These are phyloP conservation scores for Verticillium klebahnii DNA, from an alignment of 2,329 filamentous ascomycete species.

Conservation along the genomic window DNA sequence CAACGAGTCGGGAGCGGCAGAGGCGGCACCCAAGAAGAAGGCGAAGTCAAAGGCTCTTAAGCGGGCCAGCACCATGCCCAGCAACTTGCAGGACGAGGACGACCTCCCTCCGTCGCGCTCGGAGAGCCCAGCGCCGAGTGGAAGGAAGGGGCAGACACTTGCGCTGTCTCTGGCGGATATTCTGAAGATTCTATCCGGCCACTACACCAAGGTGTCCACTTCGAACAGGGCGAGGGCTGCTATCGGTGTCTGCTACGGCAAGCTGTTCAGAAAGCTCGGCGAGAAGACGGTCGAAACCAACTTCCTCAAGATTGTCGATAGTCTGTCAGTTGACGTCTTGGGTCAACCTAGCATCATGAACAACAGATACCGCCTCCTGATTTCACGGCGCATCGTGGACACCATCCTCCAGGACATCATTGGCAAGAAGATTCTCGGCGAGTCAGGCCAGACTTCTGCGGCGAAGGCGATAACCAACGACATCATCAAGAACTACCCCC, in stretches of 20 bases:
- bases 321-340: constrained; percentile 75
- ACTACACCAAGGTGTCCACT: constrained; percentile 75
- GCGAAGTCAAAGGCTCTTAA: constrained; percentile 56
- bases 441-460: constrained; percentile 81
- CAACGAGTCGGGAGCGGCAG: constrained; percentile 54
- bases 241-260: constrained; percentile 82
- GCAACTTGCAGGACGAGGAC: constrained; percentile 67
- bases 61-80: constrained; percentile 54
- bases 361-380: constrained; percentile 83
- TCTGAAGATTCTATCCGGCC: constrained; percentile 70
- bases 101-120: constrained; percentile 58
- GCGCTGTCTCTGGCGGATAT: constrained; percentile 73
- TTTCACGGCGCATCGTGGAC: constrained; percentile 79
- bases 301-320: constrained; percentile 76
- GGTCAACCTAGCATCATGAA: constrained; percentile 70
- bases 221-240: constrained; percentile 78
- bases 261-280: constrained; percentile 72
- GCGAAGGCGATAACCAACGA: constrained; percentile 80
- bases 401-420: constrained; percentile 81
- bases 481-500: constrained; percentile 90
- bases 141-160: constrained; percentile 67
- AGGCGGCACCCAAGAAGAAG: constrained; percentile 59
- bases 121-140: constrained; percentile 65
- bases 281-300: constrained; percentile 78
- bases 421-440: constrained; percentile 75